Percentiles rank a stretch among this genome's conserved stretches.
phyloP scores from a whole-genome alignment of 345 rosid genomes.

The Nasturtium officinale region DNA sequence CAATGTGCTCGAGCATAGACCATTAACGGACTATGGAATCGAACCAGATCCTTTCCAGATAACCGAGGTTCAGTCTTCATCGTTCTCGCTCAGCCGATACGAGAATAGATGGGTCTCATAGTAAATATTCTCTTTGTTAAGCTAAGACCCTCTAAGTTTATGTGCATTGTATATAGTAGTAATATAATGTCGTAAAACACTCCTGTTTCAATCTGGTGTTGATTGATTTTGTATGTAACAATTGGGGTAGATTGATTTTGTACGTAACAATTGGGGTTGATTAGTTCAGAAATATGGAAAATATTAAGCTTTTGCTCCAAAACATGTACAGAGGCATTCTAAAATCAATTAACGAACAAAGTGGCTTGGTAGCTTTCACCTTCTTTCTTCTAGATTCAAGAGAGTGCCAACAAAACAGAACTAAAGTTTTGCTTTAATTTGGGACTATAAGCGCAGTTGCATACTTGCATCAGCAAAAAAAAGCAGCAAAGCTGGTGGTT shows the following conservation, averaged over 20 bases:
- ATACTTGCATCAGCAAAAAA: not conserved
- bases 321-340: constrained; percentile 18
- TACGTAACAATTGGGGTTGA: not conserved
- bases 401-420: not conserved
- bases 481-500: not conserved
- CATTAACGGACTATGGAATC: constrained; percentile 88
- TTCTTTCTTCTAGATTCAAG: not conserved
- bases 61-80: constrained; percentile 57
- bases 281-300: not conserved
- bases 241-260: not conserved
- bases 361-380: not conserved
- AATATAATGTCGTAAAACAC: not conserved
- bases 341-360: not conserved
- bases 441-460: not conserved
- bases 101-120: constrained; percentile 70
- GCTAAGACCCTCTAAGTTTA: not conserved
- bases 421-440: not conserved
- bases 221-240: not conserved
- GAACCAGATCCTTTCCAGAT: constrained; percentile 82
- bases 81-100: constrained; percentile 61
- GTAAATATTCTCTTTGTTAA: constrained; percentile 24
- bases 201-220: constrained; percentile 10
- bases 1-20: constrained; percentile 82
- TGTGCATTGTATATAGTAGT: constrained; percentile 28
- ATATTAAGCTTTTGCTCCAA: not conserved